phyloP scores from a whole-genome alignment of 108 stramenopile genomes.

The Nannochloropsis salina region DNA sequence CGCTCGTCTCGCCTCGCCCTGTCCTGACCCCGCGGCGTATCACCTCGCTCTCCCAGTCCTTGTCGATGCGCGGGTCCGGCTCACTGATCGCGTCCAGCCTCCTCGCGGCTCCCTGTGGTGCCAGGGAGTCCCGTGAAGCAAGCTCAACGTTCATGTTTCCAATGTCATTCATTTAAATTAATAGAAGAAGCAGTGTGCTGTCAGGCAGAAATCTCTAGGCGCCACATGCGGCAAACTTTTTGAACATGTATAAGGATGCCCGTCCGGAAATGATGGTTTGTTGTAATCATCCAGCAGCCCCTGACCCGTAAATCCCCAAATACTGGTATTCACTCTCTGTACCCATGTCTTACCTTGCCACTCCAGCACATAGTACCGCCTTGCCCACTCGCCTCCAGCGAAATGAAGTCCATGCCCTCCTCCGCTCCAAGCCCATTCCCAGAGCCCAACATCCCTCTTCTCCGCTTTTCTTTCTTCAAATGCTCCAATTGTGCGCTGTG shows the following conservation, averaged over 20 bases:
- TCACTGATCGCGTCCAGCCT: no score
- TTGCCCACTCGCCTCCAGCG: not conserved
- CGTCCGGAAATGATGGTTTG: not conserved
- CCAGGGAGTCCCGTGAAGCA: no score
- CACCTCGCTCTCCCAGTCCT: conserved; percentile 17
- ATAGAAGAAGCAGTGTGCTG: not conserved
- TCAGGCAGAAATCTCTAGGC: conserved; percentile 20
- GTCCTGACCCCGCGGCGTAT: not conserved
- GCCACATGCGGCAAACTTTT: not conserved
- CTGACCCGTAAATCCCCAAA: not conserved
- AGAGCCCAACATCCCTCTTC: not conserved
- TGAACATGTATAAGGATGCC: not conserved
- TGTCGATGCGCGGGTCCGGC: not conserved
- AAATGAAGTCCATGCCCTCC: conserved; percentile 2
- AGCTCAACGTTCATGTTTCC: no score
- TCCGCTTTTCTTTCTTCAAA: not conserved
- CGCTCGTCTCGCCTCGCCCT: not conserved
- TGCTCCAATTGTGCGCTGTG: not conserved
- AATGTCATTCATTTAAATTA: not conserved
- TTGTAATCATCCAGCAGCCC: not conserved
- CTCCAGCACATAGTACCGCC: not conserved
- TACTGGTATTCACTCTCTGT: not conserved
- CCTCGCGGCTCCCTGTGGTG: no score
- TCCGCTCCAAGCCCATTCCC: not conserved
- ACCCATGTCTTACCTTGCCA: not conserved